Evolutionary conservation across 306 rosid genomes (phyloP).

Genomic region (Lathyrus tuberosus): DNA sequence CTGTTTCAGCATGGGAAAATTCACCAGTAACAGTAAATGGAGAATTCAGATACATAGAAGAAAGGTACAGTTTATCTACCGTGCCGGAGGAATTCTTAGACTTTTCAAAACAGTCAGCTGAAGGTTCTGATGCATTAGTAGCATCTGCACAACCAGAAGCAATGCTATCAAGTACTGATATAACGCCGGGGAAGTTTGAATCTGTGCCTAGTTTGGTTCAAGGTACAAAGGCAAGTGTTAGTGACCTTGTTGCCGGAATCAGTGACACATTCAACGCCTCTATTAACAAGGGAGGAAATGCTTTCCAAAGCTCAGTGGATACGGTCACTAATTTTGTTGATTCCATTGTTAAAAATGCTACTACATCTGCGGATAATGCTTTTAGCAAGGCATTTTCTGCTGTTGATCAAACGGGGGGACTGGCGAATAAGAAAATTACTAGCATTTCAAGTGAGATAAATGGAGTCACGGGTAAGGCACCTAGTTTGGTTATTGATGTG

Average conservation of each 20-base stretch:
- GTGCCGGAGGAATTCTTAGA: constrained; percentile 47
- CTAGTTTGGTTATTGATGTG: constrained; percentile 59
- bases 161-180: constrained; percentile 44
- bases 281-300: constrained; percentile 57
- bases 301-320: constrained; percentile 59
- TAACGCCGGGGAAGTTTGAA: constrained; percentile 41
- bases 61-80: constrained; percentile 46
- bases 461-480: constrained; percentile 60
- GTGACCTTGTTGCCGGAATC: constrained; percentile 50
- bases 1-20: constrained; percentile 22
- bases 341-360: constrained; percentile 54
- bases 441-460: constrained; percentile 63
- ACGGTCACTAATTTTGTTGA: constrained; percentile 55
- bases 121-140: constrained; percentile 42
- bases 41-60: constrained; percentile 44
- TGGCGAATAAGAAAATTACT: constrained; percentile 54
- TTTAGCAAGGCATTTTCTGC: constrained; percentile 55
- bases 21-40: constrained; percentile 11
- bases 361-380: constrained; percentile 59
- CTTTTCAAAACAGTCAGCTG: constrained; percentile 45
- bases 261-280: constrained; percentile 58
- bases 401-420: constrained; percentile 66
- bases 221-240: constrained; percentile 51
- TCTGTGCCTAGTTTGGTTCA: constrained; percentile 42
- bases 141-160: constrained; percentile 49